Percentiles rank a stretch among this genome's conserved stretches.
Conservation (phyloP, 805 yeast species). For the Candida khao-thaluensis region DNA sequence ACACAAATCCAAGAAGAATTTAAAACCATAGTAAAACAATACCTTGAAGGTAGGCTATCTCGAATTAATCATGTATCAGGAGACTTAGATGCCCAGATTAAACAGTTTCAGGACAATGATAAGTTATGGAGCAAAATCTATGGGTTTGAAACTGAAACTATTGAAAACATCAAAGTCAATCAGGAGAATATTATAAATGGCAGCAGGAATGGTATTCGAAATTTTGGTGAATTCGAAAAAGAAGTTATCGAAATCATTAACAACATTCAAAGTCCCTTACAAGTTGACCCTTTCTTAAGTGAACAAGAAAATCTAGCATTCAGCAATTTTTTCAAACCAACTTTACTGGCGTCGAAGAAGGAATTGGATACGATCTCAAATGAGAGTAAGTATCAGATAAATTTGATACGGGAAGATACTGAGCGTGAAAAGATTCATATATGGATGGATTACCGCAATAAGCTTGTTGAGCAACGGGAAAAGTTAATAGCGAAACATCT, state of each 20-base stretch:
- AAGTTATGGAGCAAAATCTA: slow-evolving; percentile 22
- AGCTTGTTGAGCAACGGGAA: slow-evolving; percentile 24
- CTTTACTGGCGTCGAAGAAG: slow-evolving; percentile 16
- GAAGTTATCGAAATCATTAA: slow-evolving; percentile 30
- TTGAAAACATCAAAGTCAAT: slow-evolving; percentile 29
- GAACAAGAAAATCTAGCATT: slow-evolving; percentile 4
- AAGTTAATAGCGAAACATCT: slow-evolving; percentile 26
- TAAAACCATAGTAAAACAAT: slow-evolving; percentile 7
- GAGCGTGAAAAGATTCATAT: slow-evolving; percentile 25
- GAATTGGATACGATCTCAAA: slow-evolving; percentile 25
- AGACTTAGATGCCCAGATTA: slow-evolving; percentile 8
- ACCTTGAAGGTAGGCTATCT: slow-evolving; percentile 11
- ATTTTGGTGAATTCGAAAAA: slow-evolving; percentile 28
- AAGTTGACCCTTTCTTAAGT: slow-evolving; percentile 27
- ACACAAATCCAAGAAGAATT: slow-evolving; percentile 13
- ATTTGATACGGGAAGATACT: slow-evolving; percentile 21
- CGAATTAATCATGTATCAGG: slow-evolving; percentile 12
- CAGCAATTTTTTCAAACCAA: slow-evolving; percentile 10
- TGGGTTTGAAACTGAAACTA: slow-evolving; percentile 33
- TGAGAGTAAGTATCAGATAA: slow-evolving; percentile 31
- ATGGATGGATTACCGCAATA: slow-evolving; percentile 36
- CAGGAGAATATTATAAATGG: slow-evolving; percentile 29
- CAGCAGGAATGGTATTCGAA: slow-evolving; percentile 14
- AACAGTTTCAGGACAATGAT: slow-evolving; percentile 11
- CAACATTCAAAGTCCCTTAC: slow-evolving; percentile 34